These are phyloP conservation scores for Tulasnella calospora DNA, from an alignment of 768 basidiomycete species.

Conservation along the genomic window DNA sequence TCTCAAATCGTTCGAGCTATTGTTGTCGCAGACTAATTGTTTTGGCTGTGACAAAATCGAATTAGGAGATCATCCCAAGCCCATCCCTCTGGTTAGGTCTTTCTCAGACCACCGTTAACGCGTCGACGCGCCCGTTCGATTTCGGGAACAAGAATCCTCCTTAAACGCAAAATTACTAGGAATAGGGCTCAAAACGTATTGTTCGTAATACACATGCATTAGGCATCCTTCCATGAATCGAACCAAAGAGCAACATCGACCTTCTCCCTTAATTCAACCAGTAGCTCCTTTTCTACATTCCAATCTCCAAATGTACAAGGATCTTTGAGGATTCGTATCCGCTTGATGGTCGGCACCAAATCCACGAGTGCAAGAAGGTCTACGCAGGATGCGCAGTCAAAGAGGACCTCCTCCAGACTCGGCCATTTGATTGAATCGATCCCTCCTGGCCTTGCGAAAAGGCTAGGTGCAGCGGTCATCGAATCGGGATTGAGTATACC, in stretches of 20 bases:
- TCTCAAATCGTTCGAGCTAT: no score
- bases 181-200: no score
- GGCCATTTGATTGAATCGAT: background rate
- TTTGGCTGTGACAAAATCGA: no score
- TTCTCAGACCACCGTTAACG: no score
- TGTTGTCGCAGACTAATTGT: no score
- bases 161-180: no score
- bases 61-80: no score
- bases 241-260: background rate
- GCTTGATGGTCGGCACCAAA: background rate
- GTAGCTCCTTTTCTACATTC: background rate
- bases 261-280: background rate
- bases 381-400: background rate
- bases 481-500: background rate
- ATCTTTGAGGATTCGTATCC: background rate
- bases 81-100: no score
- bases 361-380: background rate
- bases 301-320: background rate
- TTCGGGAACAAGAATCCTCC: no score
- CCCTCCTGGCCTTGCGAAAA: background rate
- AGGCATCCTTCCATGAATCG: background rate
- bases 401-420: background rate
- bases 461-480: background rate
- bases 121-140: no score
- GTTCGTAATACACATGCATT: background rate